A percentile compares a stretch with the other conserved stretches of the same genome.
Evolutionary conservation across 495 filamentous ascomycete genomes (phyloP).

Genomic region (Podospora australis): DNA sequence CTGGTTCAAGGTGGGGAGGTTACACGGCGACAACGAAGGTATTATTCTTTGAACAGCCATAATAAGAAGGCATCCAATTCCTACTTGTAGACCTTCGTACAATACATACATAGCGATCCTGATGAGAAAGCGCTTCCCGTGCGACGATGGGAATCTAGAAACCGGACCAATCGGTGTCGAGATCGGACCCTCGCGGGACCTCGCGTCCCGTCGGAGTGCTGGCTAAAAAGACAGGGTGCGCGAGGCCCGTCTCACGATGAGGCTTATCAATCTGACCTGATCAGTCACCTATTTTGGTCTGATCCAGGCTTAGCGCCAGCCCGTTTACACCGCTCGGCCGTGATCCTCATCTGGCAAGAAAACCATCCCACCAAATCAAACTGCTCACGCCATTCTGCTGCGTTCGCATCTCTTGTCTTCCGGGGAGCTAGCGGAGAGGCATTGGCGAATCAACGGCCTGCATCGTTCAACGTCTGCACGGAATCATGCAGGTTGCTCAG

Average conservation of each 20-base stretch:
- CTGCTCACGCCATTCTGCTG: neutral
- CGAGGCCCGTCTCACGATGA: neutral
- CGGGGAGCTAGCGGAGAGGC: neutral
- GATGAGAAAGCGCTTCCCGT: too few relatives aligned
- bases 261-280: neutral
- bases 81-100: too few relatives aligned
- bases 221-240: neutral
- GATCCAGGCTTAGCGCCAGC: neutral
- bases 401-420: neutral
- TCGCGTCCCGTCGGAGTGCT: neutral
- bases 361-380: constrained; percentile 3
- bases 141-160: neutral
- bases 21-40: too few relatives aligned
- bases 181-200: too few relatives aligned
- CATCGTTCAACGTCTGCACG: neutral
- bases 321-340: neutral
- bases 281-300: neutral
- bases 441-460: constrained; percentile 2
- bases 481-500: neutral
- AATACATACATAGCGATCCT: too few relatives aligned
- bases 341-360: neutral
- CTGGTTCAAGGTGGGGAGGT: too few relatives aligned
- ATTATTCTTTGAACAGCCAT: too few relatives aligned
- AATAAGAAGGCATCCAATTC: too few relatives aligned
- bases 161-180: constrained; percentile 1